Evolutionary conservation across 441 rosid species (phyloP).

Genomic region (Eutrema salsugineum): DNA sequence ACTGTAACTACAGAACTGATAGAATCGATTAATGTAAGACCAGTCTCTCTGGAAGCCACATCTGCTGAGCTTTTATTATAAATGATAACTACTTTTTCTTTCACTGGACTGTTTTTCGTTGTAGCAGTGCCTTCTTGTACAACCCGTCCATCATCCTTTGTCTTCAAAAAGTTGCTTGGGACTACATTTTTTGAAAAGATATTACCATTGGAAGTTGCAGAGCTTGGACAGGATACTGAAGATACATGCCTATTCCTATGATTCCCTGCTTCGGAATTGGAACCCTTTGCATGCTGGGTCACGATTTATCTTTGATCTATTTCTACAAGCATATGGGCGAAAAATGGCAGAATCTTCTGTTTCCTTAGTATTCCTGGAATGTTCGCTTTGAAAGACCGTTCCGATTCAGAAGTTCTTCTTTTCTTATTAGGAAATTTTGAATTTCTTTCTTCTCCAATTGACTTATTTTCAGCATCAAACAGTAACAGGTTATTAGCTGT

Average conservation of each 20-base stretch:
- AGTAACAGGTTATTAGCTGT: conserved; percentile 75
- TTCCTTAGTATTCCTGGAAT: conserved; percentile 58
- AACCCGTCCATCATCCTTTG: conserved; percentile 45
- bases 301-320: conserved; percentile 78
- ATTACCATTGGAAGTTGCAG: conserved; percentile 57
- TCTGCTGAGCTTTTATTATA: conserved; percentile 28
- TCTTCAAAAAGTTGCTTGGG: conserved; percentile 41
- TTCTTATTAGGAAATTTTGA: conserved; percentile 46
- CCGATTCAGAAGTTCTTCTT: conserved; percentile 50
- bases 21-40: conserved; percentile 33
- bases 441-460: conserved; percentile 54
- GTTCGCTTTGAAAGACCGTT: conserved; percentile 59
- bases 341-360: conserved; percentile 87
- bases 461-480: conserved; percentile 73
- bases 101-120: conserved; percentile 34
- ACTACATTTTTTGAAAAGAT: conserved; percentile 40
- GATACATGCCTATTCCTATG: conserved; percentile 46
- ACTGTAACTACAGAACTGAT: conserved; percentile 33
- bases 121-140: conserved; percentile 28
- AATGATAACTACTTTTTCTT: conserved; percentile 36
- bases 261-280: conserved; percentile 44
- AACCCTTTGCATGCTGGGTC: conserved; percentile 59
- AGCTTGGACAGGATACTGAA: conserved; percentile 37
- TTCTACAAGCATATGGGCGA: conserved; percentile 92
- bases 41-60: conserved; percentile 34